Evolutionary conservation across 192 early-diverging fungal genomes (phyloP).

Genomic region (Coemansia umbellata): DNA sequence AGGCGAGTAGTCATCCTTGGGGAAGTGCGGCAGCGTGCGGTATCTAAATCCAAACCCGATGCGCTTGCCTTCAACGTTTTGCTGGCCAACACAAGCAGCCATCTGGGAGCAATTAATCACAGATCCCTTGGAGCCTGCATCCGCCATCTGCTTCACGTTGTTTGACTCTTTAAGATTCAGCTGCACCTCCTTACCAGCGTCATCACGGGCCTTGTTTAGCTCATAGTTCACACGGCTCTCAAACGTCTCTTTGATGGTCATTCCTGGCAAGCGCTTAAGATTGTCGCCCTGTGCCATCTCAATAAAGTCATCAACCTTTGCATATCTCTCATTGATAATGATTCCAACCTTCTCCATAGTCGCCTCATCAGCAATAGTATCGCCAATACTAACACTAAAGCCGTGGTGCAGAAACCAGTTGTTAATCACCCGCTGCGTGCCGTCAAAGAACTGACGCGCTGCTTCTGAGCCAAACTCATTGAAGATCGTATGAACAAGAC

Average conservation of each 20-base stretch:
- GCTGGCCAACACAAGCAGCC: slow-evolving; percentile 98
- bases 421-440: slow-evolving; percentile 88
- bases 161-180: slow-evolving; percentile 82
- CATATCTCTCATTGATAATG: slow-evolving; percentile 71
- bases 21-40: slow-evolving; percentile 94
- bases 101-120: slow-evolving; percentile 98
- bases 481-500: slow-evolving; percentile 92
- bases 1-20: slow-evolving; percentile 94
- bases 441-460: slow-evolving; percentile 88
- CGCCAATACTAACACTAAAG: slow-evolving; percentile 97
- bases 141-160: slow-evolving; percentile 96
- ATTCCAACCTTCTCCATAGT: slow-evolving; percentile 78
- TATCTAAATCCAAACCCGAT: slow-evolving; percentile 96
- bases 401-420: slow-evolving; percentile 93
- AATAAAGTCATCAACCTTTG: slow-evolving; percentile 78
- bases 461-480: slow-evolving; percentile 87
- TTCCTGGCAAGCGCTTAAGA: slow-evolving; percentile 81
- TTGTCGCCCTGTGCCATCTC: slow-evolving; percentile 76
- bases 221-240: slow-evolving; percentile 84
- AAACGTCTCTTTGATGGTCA: slow-evolving; percentile 90
- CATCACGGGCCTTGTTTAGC: slow-evolving; percentile 86
- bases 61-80: slow-evolving; percentile 98
- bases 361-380: slow-evolving; percentile 84
- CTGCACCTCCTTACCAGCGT: slow-evolving; percentile 83
- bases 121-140: slow-evolving; percentile 94